These are phyloP conservation scores for Lenwebbia sp. DNA, from an alignment of 345 rosid species.

Conservation along the genomic window DNA sequence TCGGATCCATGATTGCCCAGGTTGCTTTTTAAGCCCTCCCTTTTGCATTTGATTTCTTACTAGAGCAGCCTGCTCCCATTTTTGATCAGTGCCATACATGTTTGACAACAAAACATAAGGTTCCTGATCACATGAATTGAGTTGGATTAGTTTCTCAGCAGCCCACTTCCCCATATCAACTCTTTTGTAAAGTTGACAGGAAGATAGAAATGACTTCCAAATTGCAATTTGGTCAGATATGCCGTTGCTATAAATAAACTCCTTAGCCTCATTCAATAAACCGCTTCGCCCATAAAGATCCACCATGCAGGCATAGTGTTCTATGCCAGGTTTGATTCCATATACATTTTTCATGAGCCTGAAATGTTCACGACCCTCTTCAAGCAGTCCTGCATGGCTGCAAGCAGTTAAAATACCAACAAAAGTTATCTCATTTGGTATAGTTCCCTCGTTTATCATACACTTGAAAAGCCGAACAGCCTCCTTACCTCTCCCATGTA, in stretches of 20 bases:
- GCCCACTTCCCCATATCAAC: conserved; percentile 30
- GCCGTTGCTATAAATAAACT: conserved; percentile 27
- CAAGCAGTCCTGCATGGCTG: conserved; percentile 37
- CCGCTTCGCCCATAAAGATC: conserved; percentile 51
- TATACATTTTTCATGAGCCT: conserved; percentile 28
- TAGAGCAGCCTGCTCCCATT: conserved; percentile 32
- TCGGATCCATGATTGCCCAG: conserved; percentile 51
- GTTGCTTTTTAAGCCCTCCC: conserved; percentile 24
- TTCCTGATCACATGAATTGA: conserved; percentile 27
- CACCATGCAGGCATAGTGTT: conserved; percentile 50
- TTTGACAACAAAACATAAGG: conserved; percentile 35
- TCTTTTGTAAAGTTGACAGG: conserved; percentile 36
- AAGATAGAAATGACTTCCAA: conserved; percentile 41
- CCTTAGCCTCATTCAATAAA: conserved; percentile 22
- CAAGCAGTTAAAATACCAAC: conserved; percentile 45
- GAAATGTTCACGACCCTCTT: conserved; percentile 34
- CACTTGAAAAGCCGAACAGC: conserved; percentile 19
- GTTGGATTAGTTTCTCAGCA: conserved; percentile 17
- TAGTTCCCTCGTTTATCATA: conserved; percentile 20
- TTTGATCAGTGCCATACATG: conserved; percentile 15
- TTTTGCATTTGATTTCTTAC: conserved; percentile 26
- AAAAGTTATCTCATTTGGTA: conserved; percentile 38
- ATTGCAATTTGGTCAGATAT: conserved; percentile 20
- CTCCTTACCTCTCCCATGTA: conserved; percentile 34
- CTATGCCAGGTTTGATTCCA: conserved; percentile 28